phyloP scores from a whole-genome alignment of 73 alveolate species.

The Paramecium caudatum region DNA sequence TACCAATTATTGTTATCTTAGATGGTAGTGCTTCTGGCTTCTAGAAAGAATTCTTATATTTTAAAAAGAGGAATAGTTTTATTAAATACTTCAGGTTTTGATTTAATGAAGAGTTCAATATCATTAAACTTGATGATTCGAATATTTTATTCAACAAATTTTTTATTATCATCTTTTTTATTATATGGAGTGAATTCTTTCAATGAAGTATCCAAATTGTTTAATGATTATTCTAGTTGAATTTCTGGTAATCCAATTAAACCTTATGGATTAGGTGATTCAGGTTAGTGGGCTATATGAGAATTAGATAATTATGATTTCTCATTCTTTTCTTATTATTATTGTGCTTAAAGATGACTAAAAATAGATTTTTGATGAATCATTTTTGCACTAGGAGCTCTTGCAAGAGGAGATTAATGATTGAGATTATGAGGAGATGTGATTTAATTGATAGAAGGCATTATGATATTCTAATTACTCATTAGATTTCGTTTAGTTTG shows the following conservation, averaged over 20 bases:
- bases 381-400: conserved; percentile 31
- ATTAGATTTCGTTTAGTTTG: conserved; percentile 30
- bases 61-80: conserved; percentile 56
- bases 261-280: background rate
- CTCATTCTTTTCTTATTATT: background rate
- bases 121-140: conserved; percentile 50
- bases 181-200: conserved; percentile 13
- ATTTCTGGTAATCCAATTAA: conserved; percentile 6
- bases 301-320: background rate
- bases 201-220: background rate
- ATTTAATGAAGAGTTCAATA: conserved; percentile 31
- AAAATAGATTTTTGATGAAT: conserved; percentile 57
- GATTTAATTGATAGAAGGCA: background rate
- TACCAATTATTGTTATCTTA: conserved; percentile 23
- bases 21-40: background rate
- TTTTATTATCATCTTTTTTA: conserved; percentile 17
- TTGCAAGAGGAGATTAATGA: background rate
- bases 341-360: background rate
- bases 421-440: background rate
- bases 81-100: conserved; percentile 12
- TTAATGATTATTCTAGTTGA: conserved; percentile 6
- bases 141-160: conserved; percentile 23
- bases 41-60: conserved; percentile 35
- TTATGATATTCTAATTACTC: background rate
- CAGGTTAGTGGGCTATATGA: background rate